phyloP scores from a whole-genome alignment of 2,329 filamentous ascomycete genomes.

The Calonectria henricotiae region DNA sequence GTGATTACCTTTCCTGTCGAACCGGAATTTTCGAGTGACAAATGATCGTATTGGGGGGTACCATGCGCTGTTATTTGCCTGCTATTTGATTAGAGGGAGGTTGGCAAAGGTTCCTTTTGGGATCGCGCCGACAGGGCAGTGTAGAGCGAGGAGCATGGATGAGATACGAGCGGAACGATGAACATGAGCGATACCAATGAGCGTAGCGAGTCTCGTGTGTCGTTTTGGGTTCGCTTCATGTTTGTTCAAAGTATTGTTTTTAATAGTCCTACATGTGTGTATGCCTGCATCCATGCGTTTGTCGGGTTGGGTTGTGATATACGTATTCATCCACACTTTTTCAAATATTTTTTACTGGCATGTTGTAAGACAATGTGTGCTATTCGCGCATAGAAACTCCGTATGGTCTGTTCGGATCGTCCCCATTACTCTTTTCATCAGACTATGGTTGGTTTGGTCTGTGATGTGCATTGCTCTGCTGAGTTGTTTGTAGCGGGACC shows the following conservation, averaged over 20 bases:
- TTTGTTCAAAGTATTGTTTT: not conserved
- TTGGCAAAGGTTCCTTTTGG: constrained; percentile 18
- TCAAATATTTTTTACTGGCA: not conserved
- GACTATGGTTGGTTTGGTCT: constrained; percentile 20
- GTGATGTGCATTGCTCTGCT: constrained; percentile 32
- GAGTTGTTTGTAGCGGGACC: constrained; percentile 31
- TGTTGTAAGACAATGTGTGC: constrained; percentile 2
- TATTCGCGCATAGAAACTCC: constrained; percentile 16
- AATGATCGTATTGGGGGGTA: constrained; percentile 12
- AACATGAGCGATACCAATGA: not conserved
- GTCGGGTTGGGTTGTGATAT: not conserved
- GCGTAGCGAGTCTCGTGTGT: not conserved
- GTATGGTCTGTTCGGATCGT: constrained; percentile 9
- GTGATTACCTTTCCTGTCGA: constrained; percentile 33
- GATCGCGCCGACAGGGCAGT: constrained; percentile 15
- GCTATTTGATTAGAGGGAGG: constrained; percentile 28
- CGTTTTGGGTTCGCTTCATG: not conserved
- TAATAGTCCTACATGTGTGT: not conserved
- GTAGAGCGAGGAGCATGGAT: not conserved
- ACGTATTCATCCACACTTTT: not conserved
- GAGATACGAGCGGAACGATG: constrained; percentile 11
- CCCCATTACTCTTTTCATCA: constrained; percentile 13
- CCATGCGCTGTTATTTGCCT: constrained; percentile 23
- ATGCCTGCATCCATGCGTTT: not conserved
- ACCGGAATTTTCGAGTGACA: constrained; percentile 18